These are phyloP conservation scores for Chlamydomonas urium DNA, from an alignment of 139 green algal genomes.

Conservation along the genomic window DNA sequence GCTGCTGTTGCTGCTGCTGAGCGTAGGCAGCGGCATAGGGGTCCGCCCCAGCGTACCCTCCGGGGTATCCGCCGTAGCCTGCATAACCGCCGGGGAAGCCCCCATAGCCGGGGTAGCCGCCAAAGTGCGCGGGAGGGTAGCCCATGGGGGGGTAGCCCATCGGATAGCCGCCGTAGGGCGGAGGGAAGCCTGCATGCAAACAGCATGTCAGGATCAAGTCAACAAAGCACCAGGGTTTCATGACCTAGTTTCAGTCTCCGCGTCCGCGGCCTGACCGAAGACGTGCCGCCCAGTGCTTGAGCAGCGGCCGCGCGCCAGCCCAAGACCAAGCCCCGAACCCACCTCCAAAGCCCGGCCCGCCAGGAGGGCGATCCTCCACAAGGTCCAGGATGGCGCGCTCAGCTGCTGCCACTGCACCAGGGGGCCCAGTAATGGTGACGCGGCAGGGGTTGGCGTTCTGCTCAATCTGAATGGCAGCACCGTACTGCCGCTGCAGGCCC, in stretches of 20 bases:
- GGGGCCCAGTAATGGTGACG: conserved; percentile 77
- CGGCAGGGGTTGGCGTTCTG: conserved; percentile 78
- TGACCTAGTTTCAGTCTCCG: too few relatives aligned
- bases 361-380: conserved; percentile 23
- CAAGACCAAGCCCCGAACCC: neutral
- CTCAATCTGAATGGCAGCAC: conserved; percentile 77
- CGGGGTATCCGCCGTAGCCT: conserved; percentile 13
- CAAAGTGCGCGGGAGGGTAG: conserved; percentile 2
- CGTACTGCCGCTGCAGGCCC: conserved; percentile 78
- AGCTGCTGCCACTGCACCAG: conserved; percentile 34
- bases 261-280: too few relatives aligned
- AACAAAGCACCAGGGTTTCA: too few relatives aligned
- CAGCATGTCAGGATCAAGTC: too few relatives aligned
- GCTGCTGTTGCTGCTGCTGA: neutral
- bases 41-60: neutral
- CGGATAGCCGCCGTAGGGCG: too few relatives aligned
- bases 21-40: too few relatives aligned
- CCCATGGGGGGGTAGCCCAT: neutral
- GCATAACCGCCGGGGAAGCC: conserved; percentile 9
- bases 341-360: conserved; percentile 8
- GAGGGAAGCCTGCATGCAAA: too few relatives aligned
- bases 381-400: conserved; percentile 38
- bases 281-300: neutral
- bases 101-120: conserved; percentile 24
- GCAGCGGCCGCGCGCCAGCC: conserved; percentile 3